Evolutionary conservation across 106 monocot genomes (phyloP).

Genomic region (Dactylorhiza incarnata): DNA sequence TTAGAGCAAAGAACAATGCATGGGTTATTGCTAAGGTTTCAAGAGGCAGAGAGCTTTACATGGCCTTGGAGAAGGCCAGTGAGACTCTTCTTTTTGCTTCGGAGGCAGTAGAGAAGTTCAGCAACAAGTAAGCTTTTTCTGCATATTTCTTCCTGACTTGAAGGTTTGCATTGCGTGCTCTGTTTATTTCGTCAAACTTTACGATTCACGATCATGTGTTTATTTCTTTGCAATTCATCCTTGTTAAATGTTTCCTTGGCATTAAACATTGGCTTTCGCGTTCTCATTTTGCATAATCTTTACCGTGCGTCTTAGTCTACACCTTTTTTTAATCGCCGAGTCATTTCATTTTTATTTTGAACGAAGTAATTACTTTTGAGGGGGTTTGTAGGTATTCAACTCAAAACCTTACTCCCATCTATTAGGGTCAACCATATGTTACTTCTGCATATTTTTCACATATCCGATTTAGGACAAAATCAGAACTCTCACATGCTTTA

Average conservation of each 20-base stretch:
- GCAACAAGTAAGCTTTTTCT: conserved; percentile 46
- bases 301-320: background rate
- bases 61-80: conserved; percentile 83
- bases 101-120: conserved; percentile 89
- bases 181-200: background rate
- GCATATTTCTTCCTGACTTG: background rate
- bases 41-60: conserved; percentile 83
- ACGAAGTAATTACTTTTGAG: too few species aligned
- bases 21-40: conserved; percentile 83
- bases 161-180: background rate
- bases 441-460: too few species aligned
- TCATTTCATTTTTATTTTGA: background rate
- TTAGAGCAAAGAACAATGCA: conserved; percentile 87
- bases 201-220: too few species aligned
- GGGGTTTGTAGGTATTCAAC: too few species aligned
- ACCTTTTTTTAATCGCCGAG: background rate
- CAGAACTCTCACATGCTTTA: too few species aligned
- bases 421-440: too few species aligned
- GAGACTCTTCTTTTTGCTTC: conserved; percentile 94
- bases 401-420: too few species aligned
- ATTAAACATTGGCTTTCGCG: background rate
- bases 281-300: background rate
- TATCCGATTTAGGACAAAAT: too few species aligned
- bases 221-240: background rate
- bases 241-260: background rate